These are phyloP conservation scores for Plasmodium coatneyi DNA, from an alignment of 169 alveolate species.

Conservation along the genomic window DNA sequence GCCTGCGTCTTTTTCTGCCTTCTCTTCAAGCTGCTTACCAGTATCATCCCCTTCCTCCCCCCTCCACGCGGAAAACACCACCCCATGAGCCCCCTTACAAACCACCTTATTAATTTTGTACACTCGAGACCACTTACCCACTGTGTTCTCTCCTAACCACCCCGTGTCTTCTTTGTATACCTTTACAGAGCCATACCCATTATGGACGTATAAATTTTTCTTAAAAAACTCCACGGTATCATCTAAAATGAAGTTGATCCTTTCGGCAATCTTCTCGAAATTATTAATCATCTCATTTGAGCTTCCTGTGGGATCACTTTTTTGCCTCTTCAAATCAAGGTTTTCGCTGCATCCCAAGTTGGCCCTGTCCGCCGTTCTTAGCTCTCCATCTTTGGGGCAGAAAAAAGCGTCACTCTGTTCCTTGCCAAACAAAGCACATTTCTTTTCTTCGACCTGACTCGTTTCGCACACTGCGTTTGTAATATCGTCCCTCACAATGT, in stretches of 20 bases:
- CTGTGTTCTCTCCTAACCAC: constrained; percentile 12
- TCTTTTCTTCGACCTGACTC: neutral
- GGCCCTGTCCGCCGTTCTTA: neutral
- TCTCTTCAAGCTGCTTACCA: neutral
- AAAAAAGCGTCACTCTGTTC: neutral
- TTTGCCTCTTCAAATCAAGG: neutral
- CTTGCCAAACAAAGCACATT: neutral
- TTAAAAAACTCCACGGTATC: constrained; percentile 37
- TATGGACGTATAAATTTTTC: constrained; percentile 30
- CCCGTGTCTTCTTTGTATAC: constrained; percentile 14
- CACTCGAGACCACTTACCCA: constrained; percentile 50
- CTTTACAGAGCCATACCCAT: constrained; percentile 47
- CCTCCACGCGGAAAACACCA: constrained; percentile 59
- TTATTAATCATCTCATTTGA: neutral
- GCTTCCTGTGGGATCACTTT: neutral
- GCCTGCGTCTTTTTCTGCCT: neutral
- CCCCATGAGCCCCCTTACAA: constrained; percentile 69
- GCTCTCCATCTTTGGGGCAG: neutral
- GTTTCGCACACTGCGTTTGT: neutral
- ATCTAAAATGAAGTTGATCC: constrained; percentile 34
- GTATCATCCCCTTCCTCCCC: neutral
- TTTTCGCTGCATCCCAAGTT: neutral
- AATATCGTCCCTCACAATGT: neutral
- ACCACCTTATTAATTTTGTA: constrained; percentile 45
- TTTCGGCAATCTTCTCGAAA: constrained; percentile 42